Evolutionary conservation across 2,329 filamentous ascomycete genomes (phyloP).

Genomic region (Seiridium unicorne): DNA sequence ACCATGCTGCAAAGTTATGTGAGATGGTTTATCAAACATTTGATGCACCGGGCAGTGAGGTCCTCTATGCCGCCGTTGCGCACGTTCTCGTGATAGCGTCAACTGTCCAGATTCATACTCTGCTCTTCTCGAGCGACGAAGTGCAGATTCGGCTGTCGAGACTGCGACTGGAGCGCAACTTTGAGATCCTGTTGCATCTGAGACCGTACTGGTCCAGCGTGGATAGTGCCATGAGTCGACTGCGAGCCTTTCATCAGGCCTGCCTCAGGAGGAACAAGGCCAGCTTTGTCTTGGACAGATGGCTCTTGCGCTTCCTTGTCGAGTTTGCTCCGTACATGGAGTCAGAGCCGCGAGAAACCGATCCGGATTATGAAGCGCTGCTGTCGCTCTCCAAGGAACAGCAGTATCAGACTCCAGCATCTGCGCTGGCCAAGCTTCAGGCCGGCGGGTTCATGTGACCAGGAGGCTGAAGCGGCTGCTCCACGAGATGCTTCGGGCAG

Average conservation of each 20-base stretch:
- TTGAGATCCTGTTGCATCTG: constrained; percentile 39
- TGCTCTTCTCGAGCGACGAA: constrained; percentile 38
- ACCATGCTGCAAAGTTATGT: constrained; percentile 36
- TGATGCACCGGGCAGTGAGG: constrained; percentile 34
- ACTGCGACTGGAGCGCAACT: constrained; percentile 39
- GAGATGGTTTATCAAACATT: constrained; percentile 38
- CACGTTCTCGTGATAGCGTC: constrained; percentile 46
- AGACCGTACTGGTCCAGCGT: constrained; percentile 39
- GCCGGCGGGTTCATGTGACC: background rate
- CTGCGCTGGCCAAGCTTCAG: background rate
- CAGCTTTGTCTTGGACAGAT: constrained; percentile 37
- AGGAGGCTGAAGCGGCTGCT: background rate
- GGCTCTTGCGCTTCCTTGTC: constrained; percentile 38
- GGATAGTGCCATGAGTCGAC: constrained; percentile 34
- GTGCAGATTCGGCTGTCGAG: constrained; percentile 32
- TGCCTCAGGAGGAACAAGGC: constrained; percentile 34
- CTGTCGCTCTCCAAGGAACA: constrained; percentile 17
- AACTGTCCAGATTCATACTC: constrained; percentile 42
- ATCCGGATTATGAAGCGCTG: constrained; percentile 15
- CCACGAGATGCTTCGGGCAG: background rate
- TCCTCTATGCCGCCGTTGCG: constrained; percentile 41
- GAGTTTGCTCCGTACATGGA: constrained; percentile 29
- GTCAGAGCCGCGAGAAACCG: constrained; percentile 18
- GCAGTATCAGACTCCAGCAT: background rate
- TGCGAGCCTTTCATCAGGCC: constrained; percentile 39